Percentiles rank a stretch among this genome's conserved stretches.
Conservation (phyloP, 768 basidiomycete species). For the Termitomyces sp. region DNA sequence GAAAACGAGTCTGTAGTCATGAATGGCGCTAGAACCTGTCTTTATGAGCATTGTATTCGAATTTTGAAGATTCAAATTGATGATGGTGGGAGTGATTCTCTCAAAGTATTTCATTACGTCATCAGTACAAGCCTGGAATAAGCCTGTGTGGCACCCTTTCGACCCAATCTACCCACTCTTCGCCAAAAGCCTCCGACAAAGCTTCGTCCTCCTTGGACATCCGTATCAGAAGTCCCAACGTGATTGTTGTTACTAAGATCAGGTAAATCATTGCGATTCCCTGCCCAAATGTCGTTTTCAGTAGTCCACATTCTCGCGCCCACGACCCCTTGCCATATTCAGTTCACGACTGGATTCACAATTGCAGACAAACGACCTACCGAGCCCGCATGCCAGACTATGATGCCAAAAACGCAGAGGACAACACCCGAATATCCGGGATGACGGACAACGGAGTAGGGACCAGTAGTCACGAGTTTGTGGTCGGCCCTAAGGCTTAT, state of each 20-base stretch:
- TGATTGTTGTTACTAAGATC: constrained; percentile 29
- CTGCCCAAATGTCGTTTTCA: constrained; percentile 32
- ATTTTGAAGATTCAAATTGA: neutral
- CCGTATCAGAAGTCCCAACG: constrained; percentile 34
- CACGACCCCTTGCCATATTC: constrained; percentile 39
- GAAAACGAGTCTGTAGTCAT: neutral
- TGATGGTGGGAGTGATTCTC: neutral
- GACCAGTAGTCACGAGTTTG: constrained; percentile 44
- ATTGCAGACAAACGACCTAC: constrained; percentile 25
- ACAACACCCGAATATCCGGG: constrained; percentile 50
- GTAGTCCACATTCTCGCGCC: constrained; percentile 40
- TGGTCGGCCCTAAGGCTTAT: constrained; percentile 48
- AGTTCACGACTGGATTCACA: neutral
- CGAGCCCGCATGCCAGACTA: constrained; percentile 33
- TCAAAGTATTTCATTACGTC: constrained; percentile 5
- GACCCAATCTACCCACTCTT: constrained; percentile 45
- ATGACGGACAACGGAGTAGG: constrained; percentile 48
- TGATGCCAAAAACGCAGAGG: constrained; percentile 32
- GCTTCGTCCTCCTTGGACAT: constrained; percentile 47
- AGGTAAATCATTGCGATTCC: constrained; percentile 25
- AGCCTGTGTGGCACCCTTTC: constrained; percentile 44
- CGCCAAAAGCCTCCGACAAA: constrained; percentile 38
- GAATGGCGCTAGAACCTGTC: constrained; percentile 10
- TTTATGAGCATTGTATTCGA: neutral
- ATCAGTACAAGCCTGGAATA: constrained; percentile 45